phyloP scores from a whole-genome alignment of 495 filamentous ascomycete species.

The Niebla homalea region DNA sequence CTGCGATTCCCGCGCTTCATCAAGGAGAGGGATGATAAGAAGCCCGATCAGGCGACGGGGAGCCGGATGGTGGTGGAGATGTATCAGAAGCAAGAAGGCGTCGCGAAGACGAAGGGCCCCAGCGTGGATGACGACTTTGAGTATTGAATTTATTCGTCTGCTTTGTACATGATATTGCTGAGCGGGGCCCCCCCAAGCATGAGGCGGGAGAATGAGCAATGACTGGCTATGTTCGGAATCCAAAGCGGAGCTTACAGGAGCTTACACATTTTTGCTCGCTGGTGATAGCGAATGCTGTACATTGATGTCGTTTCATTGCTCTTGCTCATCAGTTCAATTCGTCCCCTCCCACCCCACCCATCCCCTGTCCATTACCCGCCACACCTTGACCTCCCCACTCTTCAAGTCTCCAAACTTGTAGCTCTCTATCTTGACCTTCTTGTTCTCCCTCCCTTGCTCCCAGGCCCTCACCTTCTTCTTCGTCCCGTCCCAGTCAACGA shows the following conservation, averaged over 20 bases:
- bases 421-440: constrained; percentile 86
- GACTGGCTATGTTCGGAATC: not conserved
- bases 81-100: constrained; percentile 88
- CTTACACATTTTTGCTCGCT: not conserved
- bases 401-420: constrained; percentile 85
- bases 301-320: too few relatives aligned
- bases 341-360: constrained; percentile 78
- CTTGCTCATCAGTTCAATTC: constrained; percentile 6
- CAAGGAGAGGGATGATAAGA: constrained; percentile 83
- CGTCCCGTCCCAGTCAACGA: constrained; percentile 97
- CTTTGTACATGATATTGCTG: not conserved
- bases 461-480: constrained; percentile 95
- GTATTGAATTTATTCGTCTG: constrained; percentile 42
- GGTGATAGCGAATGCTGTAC: too few relatives aligned
- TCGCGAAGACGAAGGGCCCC: constrained; percentile 57
- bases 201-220: not conserved
- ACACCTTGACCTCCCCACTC: constrained; percentile 93
- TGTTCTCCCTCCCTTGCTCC: constrained; percentile 91
- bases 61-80: constrained; percentile 81
- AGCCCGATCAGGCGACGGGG: constrained; percentile 77
- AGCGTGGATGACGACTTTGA: constrained; percentile 97
- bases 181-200: too few relatives aligned
- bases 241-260: not conserved
- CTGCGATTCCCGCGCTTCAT: constrained; percentile 88
- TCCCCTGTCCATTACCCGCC: constrained; percentile 81